These are phyloP conservation scores for Paracoccidioides lutzii DNA, from an alignment of 2,329 filamentous ascomycete species.

Conservation along the genomic window DNA sequence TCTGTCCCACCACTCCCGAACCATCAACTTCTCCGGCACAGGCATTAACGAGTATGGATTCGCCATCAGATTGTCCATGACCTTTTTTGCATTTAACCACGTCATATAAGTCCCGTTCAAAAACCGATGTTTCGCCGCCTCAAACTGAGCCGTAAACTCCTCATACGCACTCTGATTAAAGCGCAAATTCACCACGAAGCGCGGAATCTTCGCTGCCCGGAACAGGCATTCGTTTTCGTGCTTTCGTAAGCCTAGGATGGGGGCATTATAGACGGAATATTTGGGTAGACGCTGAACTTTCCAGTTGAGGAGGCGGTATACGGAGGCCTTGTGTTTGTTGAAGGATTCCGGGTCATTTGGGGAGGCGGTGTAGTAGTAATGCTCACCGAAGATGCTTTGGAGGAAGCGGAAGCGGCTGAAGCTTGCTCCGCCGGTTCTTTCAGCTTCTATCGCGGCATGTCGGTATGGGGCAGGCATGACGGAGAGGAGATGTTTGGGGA, in stretches of 20 bases:
- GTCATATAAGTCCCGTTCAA: constrained; percentile 6
- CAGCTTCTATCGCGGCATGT: constrained; percentile 7
- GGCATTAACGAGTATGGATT: neutral
- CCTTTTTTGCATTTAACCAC: constrained; percentile 10
- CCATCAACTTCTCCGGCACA: constrained; percentile 9
- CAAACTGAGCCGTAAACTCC: constrained; percentile 6
- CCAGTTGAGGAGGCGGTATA: constrained; percentile 19
- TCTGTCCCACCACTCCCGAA: constrained; percentile 15
- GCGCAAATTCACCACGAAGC: constrained; percentile 13
- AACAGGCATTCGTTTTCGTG: neutral
- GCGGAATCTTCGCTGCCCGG: constrained; percentile 17
- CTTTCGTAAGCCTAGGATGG: too few species aligned
- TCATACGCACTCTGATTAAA: constrained; percentile 15
- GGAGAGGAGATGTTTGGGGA: neutral
- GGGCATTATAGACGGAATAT: neutral
- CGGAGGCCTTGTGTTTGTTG: constrained; percentile 13
- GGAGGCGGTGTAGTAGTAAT: constrained; percentile 19
- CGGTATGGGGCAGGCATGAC: neutral
- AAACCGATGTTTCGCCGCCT: constrained; percentile 5
- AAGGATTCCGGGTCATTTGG: neutral
- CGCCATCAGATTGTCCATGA: neutral
- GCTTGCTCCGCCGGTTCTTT: constrained; percentile 8
- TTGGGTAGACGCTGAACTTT: constrained; percentile 5
- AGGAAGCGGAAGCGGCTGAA: constrained; percentile 11
- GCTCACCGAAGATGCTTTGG: constrained; percentile 9